Evolutionary conservation across 306 rosid species (phyloP).

Genomic region (Rosa persica): DNA sequence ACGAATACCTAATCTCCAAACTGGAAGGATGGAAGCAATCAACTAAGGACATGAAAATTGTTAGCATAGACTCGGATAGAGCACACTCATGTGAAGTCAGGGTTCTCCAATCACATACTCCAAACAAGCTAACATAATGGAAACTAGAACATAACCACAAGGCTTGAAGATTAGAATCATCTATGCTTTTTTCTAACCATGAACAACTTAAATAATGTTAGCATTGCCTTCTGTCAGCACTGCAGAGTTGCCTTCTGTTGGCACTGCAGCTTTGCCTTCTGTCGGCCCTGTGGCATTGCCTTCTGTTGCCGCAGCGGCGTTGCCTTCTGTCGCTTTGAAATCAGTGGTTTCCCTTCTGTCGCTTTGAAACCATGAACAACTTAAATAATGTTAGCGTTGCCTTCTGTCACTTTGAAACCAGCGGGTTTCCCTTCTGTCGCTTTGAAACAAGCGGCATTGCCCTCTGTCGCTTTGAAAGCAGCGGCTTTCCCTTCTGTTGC

Average conservation of each 20-base stretch:
- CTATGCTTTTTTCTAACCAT: not conserved
- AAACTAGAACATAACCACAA: not conserved
- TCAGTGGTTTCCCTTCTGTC: not conserved
- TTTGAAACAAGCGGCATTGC: too few relatives aligned
- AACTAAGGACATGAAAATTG: not conserved
- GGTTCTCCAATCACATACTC: not conserved
- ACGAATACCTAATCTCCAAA: not conserved
- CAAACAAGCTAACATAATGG: not conserved
- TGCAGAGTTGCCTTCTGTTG: not conserved
- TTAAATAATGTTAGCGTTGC: too few relatives aligned
- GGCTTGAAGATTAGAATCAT: not conserved
- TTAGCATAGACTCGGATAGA: not conserved
- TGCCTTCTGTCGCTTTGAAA: too few relatives aligned
- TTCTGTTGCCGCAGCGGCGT: too few relatives aligned
- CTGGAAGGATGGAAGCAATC: not conserved
- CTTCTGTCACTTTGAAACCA: not conserved
- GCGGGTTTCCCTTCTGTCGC: too few relatives aligned
- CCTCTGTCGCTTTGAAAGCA: too few relatives aligned
- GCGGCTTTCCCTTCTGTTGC: too few relatives aligned
- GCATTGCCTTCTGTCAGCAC: not conserved
- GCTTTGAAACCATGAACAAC: not conserved
- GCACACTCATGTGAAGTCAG: not conserved
- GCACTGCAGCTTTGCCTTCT: not conserved
- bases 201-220: not conserved
- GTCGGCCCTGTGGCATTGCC: too few relatives aligned